Conservation (phyloP, 164 flowering plant species). For the Vitis vinifera region ASM3070453v1 NC_081822.1:4314501-4315000, state of each 20-base stretch:
- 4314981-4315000: conserved; percentile 70
- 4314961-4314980: conserved; percentile 59
- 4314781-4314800: conserved; percentile 72
- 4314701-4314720: conserved; percentile 98
- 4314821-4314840: not conserved
- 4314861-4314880: not conserved
- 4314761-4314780: conserved; percentile 93
- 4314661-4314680: not conserved
- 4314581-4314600: too few species aligned
- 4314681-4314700: conserved; percentile 68
- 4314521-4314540: not conserved
- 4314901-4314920: not conserved
- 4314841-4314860: not conserved
- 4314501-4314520: too few species aligned
- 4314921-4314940: not conserved
- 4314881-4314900: not conserved
- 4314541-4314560: not conserved
- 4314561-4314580: not conserved
- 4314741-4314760: conserved; percentile 75
- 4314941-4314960: conserved; percentile 64
- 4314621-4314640: not conserved
- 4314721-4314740: conserved; percentile 98
- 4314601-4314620: too few species aligned
- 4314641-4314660: not conserved
- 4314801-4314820: conserved; percentile 41